Evolutionary conservation across 352 stramenopile genomes (phyloP), one percentile per base, ranked within the genome.

Genomic region (Pythium phragmiticola): DNA sequence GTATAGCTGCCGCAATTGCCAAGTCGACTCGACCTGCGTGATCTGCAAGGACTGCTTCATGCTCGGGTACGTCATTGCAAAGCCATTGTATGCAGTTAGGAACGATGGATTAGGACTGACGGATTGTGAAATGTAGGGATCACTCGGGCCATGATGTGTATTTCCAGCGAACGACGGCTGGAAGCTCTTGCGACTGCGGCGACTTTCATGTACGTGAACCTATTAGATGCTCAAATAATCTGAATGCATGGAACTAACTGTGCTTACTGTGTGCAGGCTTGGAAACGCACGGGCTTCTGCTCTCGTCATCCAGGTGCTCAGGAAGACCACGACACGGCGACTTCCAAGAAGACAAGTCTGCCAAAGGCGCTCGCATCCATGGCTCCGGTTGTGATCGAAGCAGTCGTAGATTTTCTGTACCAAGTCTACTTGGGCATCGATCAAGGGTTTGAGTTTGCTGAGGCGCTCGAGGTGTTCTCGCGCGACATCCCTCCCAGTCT

Each of bases 1-100:
- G 37, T 95, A 95, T 70, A 95, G 87, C 62, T 95, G 87, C 63
- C 87, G 87, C 56, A 88, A 93, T 63, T 95, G 87, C 72, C 84
- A 95, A 57, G 63, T 92, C 8, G 87, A 95, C 59, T 87, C 84
- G 43, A 92, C 87, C 21, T 94, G 84, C 53, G 87, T 94, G 30
- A 94, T 89, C 59, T 95, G 87, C 65, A 89, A 91, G 61, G 81
- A 92, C 28, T 95, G 87, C 63, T 95, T 94, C 63, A 88, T 83
- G 46, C 72, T 87, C 36, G 91, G 87, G 78, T 88, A 74, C 49
- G 72, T 51, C 7, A 30, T 23, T 39, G 12, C 12, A 2, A 39
- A 39, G 11, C 7, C 7, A 39, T 39, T 39, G 39, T 2, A 46
- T 46, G 39, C 13, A 46, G 12, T 21, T 19, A 23, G 39, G 13